Evolutionary conservation across 2,329 filamentous ascomycete species (phyloP).

Genomic region (Epichloe sp.): DNA sequence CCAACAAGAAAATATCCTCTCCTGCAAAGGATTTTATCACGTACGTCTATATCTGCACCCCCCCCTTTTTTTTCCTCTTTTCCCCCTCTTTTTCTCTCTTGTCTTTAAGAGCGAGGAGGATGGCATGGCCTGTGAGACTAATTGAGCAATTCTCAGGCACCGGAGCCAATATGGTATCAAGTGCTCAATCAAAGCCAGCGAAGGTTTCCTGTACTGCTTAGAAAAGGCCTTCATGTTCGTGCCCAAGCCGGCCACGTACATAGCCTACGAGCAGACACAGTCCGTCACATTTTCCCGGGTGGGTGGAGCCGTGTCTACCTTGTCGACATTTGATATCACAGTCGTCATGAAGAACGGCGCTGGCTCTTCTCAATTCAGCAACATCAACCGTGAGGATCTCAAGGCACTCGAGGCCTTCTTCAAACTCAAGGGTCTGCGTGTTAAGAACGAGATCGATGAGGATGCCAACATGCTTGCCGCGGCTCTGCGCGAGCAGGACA

Average conservation of each 20-base stretch:
- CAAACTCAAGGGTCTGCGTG: constrained; percentile 84
- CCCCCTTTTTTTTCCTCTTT: rapidly evolving
- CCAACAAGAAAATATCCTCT: constrained; percentile 87
- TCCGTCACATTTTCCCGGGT: constrained; percentile 93
- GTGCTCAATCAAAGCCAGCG: constrained; percentile 99
- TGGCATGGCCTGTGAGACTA: background rate
- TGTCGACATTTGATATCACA: constrained; percentile 94
- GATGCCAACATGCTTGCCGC: constrained; percentile 72
- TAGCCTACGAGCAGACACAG: constrained; percentile 84
- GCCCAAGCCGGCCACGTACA: constrained; percentile 93
- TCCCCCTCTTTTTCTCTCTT: background rate
- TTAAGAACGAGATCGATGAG: constrained; percentile 98
- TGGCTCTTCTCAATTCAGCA: constrained; percentile 91
- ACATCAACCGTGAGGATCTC: constrained; percentile 97
- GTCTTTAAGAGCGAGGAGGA: background rate
- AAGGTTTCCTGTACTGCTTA: constrained; percentile 91
- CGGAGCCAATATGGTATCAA: constrained; percentile 92
- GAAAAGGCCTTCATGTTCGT: constrained; percentile 99
- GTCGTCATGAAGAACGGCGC: constrained; percentile 79
- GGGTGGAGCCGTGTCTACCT: constrained; percentile 81
- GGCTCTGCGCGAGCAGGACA: constrained; percentile 70
- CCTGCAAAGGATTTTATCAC: constrained; percentile 90
- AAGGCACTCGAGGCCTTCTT: constrained; percentile 95
- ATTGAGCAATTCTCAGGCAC: constrained; percentile 39
- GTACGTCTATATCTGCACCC: constrained; percentile 24